Percentiles rank a stretch among this genome's conserved stretches.
These are phyloP conservation scores for Tilletia horrida DNA, from an alignment of 1,284 basidiomycete genomes.

Conservation along the genomic window DNA sequence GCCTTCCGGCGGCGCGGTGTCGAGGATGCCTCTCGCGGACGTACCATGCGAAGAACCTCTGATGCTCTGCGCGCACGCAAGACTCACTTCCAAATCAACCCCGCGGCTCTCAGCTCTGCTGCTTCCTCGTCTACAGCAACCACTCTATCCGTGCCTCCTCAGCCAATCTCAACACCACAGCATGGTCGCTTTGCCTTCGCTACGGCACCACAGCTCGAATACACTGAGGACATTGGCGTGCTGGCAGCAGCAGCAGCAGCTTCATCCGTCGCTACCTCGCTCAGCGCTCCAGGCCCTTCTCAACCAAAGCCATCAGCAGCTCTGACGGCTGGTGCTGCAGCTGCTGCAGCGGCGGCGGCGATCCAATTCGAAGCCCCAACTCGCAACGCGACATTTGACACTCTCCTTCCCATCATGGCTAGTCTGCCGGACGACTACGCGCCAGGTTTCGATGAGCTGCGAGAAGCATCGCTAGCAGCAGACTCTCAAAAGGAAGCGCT, in stretches of 20 bases:
- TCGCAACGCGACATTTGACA: slow-evolving; percentile 31
- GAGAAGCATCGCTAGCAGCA: background rate
- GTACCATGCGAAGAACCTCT: slow-evolving; percentile 9
- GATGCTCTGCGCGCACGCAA: background rate
- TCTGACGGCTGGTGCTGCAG: background rate
- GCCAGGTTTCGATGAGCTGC: slow-evolving; percentile 17
- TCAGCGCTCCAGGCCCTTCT: background rate
- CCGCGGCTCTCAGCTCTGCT: slow-evolving; percentile 17
- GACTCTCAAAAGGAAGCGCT: slow-evolving; percentile 4
- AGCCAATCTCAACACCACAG: background rate
- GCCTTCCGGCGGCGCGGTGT: background rate
- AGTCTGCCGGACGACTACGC: slow-evolving; percentile 26
- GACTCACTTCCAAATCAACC: slow-evolving; percentile 30
- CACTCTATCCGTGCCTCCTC: background rate
- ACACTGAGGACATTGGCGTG: slow-evolving; percentile 12
- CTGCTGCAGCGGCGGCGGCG: background rate
- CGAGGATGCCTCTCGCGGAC: slow-evolving; percentile 9
- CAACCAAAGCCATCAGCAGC: background rate
- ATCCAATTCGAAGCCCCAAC: slow-evolving; percentile 34
- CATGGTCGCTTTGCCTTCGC: slow-evolving; percentile 6
- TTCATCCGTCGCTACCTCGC: background rate
- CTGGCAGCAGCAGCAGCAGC: slow-evolving; percentile 2
- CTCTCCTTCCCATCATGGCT: slow-evolving; percentile 39
- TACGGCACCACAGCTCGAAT: background rate
- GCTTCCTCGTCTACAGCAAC: background rate